phyloP scores from a whole-genome alignment of 768 basidiomycete species.

The Phaeotremella fagi region DNA sequence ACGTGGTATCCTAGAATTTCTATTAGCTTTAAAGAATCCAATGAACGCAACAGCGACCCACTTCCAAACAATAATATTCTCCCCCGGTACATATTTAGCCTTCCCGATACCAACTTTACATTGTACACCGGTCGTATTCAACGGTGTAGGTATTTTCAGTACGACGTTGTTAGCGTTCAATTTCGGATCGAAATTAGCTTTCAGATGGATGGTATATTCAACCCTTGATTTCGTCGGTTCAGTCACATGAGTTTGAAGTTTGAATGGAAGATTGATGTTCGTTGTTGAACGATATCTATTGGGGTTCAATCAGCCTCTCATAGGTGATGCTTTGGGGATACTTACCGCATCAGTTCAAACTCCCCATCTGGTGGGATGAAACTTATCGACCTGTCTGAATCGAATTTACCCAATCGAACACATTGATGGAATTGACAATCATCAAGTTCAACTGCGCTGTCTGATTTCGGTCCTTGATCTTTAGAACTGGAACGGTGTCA shows the following conservation, averaged over 20 bases:
- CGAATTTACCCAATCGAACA: conserved; percentile 89
- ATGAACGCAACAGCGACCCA: conserved; percentile 51
- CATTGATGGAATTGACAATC: conserved; percentile 99
- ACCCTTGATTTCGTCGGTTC: conserved; percentile 90
- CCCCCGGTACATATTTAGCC: conserved; percentile 93
- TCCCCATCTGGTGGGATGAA: conserved; percentile 98
- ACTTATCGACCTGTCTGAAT: conserved; percentile 86
- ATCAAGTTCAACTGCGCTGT: conserved; percentile 80
- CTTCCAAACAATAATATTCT: conserved; percentile 98
- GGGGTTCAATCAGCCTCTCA: background rate
- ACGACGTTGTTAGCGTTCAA: conserved; percentile 89
- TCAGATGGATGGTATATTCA: conserved; percentile 80
- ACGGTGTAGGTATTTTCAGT: conserved; percentile 87
- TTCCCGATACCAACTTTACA: conserved; percentile 89
- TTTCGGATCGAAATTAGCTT: conserved; percentile 84
- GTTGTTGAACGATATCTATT: conserved; percentile 88
- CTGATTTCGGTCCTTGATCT: conserved; percentile 44
- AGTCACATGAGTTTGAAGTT: conserved; percentile 81
- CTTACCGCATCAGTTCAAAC: conserved; percentile 91
- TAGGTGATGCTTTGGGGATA: background rate
- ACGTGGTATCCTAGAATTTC: conserved; percentile 65
- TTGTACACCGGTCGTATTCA: conserved; percentile 88
- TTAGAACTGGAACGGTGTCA: conserved; percentile 10
- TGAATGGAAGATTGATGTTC: conserved; percentile 90
- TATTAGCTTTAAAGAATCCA: background rate